A percentile compares a stretch with the other conserved stretches of the same genome.
Evolutionary conservation across 2,329 filamentous ascomycete genomes (phyloP).

Genomic region (Pseudocercospora eumusae): DNA sequence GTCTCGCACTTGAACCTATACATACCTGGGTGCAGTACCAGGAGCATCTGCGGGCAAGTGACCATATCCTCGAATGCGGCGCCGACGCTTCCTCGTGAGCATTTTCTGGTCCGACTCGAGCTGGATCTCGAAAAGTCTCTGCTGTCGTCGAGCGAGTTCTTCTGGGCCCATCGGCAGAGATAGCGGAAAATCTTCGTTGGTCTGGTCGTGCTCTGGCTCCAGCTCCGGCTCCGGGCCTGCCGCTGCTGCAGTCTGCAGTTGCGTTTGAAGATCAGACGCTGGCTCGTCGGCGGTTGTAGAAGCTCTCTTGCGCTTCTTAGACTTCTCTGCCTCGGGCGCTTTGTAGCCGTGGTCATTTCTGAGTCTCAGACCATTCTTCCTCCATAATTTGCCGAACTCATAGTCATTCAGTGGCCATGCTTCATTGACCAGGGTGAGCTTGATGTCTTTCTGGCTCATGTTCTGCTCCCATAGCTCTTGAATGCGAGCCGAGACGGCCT

Average conservation of each 20-base stretch:
- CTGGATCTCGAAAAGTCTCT: constrained; percentile 36
- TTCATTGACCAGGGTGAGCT: constrained; percentile 67
- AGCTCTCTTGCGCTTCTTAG: constrained; percentile 43
- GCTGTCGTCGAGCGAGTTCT: constrained; percentile 27
- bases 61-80: constrained; percentile 67
- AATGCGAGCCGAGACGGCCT: constrained; percentile 65
- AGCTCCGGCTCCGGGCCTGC: neutral
- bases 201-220: neutral
- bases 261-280: neutral
- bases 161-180: constrained; percentile 23
- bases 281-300: neutral
- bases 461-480: constrained; percentile 79
- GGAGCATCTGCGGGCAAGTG: constrained; percentile 68
- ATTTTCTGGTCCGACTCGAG: constrained; percentile 61
- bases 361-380: constrained; percentile 58
- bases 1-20: neutral
- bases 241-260: constrained; percentile 3
- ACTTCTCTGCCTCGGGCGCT: constrained; percentile 32
- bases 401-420: constrained; percentile 69
- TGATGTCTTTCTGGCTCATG: constrained; percentile 70
- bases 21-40: constrained; percentile 59
- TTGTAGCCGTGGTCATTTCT: constrained; percentile 29
- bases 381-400: constrained; percentile 52
- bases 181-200: neutral
- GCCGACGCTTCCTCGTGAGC: constrained; percentile 65